Evolutionary conservation across 2,329 filamentous ascomycete species (phyloP).

Genomic region (Diaporthe citriasiana): DNA sequence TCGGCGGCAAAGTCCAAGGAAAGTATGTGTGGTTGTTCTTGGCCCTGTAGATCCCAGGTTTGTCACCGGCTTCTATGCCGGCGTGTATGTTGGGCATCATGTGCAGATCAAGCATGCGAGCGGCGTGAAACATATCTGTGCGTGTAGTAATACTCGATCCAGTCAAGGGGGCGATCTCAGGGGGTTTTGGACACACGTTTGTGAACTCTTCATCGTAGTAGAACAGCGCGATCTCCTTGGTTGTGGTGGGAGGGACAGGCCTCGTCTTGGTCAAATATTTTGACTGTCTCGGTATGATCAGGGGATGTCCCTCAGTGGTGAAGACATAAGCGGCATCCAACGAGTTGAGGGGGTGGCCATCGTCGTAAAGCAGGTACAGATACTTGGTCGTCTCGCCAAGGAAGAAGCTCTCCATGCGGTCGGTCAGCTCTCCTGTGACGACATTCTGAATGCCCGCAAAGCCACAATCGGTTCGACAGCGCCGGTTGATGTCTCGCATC

Average conservation of each 20-base stretch:
- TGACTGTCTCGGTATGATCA: slow-evolving; percentile 79
- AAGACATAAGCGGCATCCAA: slow-evolving; percentile 92
- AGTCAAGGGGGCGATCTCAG: slow-evolving; percentile 72
- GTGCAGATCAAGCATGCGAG: slow-evolving; percentile 85
- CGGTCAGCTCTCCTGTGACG: slow-evolving; percentile 84
- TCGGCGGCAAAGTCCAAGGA: slow-evolving; percentile 89
- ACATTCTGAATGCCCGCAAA: slow-evolving; percentile 93
- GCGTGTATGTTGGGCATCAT: slow-evolving; percentile 77
- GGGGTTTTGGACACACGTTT: slow-evolving; percentile 77
- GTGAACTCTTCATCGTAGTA: slow-evolving; percentile 63
- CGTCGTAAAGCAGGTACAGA: slow-evolving; percentile 90
- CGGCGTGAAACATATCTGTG: slow-evolving; percentile 88
- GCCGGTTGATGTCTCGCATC: slow-evolving; percentile 85
- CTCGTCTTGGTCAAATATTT: slow-evolving; percentile 46
- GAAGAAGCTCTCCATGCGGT: slow-evolving; percentile 99
- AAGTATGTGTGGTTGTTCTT: slow-evolving; percentile 87
- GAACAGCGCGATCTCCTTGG: slow-evolving; percentile 44
- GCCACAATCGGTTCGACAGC: slow-evolving; percentile 92
- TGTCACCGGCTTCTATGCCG: slow-evolving; percentile 61
- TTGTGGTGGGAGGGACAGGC: slow-evolving; percentile 40
- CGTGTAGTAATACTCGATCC: slow-evolving; percentile 86
- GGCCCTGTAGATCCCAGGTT: slow-evolving; percentile 56
- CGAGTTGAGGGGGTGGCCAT: slow-evolving; percentile 87
- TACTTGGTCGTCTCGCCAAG: slow-evolving; percentile 97
- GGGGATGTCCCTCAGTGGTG: slow-evolving; percentile 93